These are phyloP conservation scores for Leishmania gerbilli DNA, from an alignment of 208 protist species.

Conservation along the genomic window DNA sequence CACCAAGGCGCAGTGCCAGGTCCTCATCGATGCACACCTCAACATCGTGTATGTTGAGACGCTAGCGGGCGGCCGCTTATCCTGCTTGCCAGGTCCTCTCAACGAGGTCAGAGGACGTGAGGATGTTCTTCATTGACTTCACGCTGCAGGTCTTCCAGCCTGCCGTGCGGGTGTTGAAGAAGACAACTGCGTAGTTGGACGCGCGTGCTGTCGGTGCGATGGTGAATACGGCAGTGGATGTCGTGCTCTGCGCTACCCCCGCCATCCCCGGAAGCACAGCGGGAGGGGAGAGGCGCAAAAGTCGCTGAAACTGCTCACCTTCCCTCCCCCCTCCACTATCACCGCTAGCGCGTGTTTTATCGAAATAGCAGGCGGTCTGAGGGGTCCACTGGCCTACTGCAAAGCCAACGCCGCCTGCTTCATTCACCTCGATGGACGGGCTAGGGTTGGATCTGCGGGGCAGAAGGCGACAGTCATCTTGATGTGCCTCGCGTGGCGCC, in stretches of 20 bases:
- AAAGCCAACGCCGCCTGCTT: not conserved
- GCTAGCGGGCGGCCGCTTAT: constrained; percentile 59
- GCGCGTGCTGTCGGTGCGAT: not conserved
- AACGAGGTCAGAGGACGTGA: constrained; percentile 19
- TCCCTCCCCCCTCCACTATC: not conserved
- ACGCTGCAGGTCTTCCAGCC: constrained; percentile 28
- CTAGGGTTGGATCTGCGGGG: not conserved
- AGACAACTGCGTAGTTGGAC: constrained; percentile 2
- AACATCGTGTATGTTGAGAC: constrained; percentile 62
- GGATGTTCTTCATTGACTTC: constrained; percentile 35
- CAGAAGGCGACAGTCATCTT: not conserved
- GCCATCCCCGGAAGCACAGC: not conserved
- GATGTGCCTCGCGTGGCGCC: not conserved
- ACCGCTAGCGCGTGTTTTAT: not conserved
- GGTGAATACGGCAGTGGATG: not conserved
- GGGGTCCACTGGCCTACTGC: not conserved
- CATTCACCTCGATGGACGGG: not conserved
- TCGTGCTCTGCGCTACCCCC: not conserved
- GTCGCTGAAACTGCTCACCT: not conserved
- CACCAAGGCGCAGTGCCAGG: constrained; percentile 41
- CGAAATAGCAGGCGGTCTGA: not conserved
- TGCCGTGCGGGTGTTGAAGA: constrained; percentile 6
- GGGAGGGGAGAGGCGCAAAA: not conserved
- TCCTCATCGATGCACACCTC: constrained; percentile 29
- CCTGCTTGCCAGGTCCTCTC: constrained; percentile 45